Base-by-base conservation (phyloP, 1,284 basidiomycete species). In the Cryptococcus hybrid region DNA sequence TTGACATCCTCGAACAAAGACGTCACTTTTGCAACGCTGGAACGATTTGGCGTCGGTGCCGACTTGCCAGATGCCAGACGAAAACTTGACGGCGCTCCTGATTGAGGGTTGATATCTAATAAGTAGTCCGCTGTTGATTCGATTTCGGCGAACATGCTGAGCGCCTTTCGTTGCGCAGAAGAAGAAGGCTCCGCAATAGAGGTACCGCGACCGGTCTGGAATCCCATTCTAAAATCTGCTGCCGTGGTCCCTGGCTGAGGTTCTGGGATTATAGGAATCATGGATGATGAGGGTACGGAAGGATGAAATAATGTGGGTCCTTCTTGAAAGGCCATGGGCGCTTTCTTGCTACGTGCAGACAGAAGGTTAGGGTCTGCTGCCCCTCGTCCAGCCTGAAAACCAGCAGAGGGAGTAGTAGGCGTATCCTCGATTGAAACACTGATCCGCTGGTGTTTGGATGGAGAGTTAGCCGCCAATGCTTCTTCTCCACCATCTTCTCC, bases 141-240 rank as follows among this genome's bases (percentile, higher is more conserved):
- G 12, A 47, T 47, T 7, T 47, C 46, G 15, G 18, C 18, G 34
- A 47, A 47, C 46, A 47, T 30, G 13, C 18, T 38, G 9, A 47
- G 48, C 5, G 18, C 39, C 30, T 43, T 47, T 15, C 55, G 47
- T 43, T 45, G 35, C 6, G 69, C 59, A 13, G 53, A 48, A 18
- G 43, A 48, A 35, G 61, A 64, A 24, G 63, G 65, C 4, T 59
- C 56, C n/a, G 63, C 52, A 7, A 67, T 47, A 37, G 54, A 39
- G 7, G 42, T 15, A 2, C 64, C 64, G 30, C 40, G 51, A 36
- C 62, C 64, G 7, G 64, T 66, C 18, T 51, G 59, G 61, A 68
- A 68, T 3, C 55, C 52, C 12, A 43, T 15, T 13, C 36, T 52
- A 12, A 47, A 12, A 9, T 30, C 46, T 30, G 46, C 12, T n/a